Percentiles rank a stretch among this genome's conserved stretches.
phyloP scores from a whole-genome alignment of 208 protist genomes.

The Porcisia deanei region DNA sequence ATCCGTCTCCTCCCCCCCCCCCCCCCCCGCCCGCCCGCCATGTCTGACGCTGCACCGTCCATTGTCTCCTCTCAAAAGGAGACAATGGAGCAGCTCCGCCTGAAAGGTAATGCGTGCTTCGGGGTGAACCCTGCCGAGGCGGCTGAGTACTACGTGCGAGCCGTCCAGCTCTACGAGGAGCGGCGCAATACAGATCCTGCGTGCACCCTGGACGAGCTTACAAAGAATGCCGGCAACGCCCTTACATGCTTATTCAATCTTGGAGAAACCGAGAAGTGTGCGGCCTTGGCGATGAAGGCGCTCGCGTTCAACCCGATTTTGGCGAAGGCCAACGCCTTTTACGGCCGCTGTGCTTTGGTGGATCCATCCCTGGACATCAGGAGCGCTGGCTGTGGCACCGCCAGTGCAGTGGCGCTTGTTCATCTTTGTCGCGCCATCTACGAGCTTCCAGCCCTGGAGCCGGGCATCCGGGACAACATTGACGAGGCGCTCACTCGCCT shows the following conservation, averaged over 20 bases:
- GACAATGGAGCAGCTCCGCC: constrained; percentile 69
- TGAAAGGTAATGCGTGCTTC: constrained; percentile 72
- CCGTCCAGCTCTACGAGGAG: constrained; percentile 54
- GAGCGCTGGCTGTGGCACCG: constrained; percentile 14
- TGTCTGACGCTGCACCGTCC: background rate
- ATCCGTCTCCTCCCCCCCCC: background rate
- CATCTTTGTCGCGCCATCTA: constrained; percentile 80
- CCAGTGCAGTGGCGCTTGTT: constrained; percentile 35
- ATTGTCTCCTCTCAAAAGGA: background rate
- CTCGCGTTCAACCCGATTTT: constrained; percentile 67
- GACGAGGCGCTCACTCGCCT: constrained; percentile 32
- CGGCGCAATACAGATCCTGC: constrained; percentile 10
- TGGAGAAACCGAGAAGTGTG: constrained; percentile 41
- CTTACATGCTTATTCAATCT: constrained; percentile 80
- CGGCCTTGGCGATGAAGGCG: constrained; percentile 41
- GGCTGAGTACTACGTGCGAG: constrained; percentile 48
- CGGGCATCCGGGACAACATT: constrained; percentile 25
- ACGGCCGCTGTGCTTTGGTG: constrained; percentile 53
- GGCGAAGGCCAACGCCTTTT: constrained; percentile 84
- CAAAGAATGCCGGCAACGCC: constrained; percentile 83
- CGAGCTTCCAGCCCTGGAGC: constrained; percentile 59
- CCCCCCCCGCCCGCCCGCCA: background rate
- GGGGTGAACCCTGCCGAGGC: constrained; percentile 49
- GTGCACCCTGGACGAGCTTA: constrained; percentile 69
- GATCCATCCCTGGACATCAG: constrained; percentile 21